Evolutionary conservation across 257 asterid species (phyloP).

Genomic region (Hygrophila difformis): DNA sequence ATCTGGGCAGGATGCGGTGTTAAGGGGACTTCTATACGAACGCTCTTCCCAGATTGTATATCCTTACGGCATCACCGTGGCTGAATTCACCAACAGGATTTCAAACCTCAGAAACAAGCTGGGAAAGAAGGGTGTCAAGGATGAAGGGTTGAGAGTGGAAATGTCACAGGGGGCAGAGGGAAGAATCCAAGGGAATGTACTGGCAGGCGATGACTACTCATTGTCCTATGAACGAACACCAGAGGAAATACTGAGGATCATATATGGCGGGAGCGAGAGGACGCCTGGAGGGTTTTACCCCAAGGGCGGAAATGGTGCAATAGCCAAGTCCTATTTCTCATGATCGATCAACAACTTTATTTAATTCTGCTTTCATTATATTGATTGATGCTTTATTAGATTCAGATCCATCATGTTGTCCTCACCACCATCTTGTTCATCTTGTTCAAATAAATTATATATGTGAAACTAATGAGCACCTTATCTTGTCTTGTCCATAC

Average conservation of each 20-base stretch:
- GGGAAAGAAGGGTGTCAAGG: slow-evolving; percentile 53
- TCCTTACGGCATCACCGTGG: slow-evolving; percentile 43
- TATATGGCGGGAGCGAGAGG: slow-evolving; percentile 50
- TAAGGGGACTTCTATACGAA: slow-evolving; percentile 40
- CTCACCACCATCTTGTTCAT: no score
- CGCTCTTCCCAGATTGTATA: slow-evolving; percentile 25
- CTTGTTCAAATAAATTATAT: no score
- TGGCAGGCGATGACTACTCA: slow-evolving; percentile 43
- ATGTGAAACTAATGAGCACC: no score
- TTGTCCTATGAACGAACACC: slow-evolving; percentile 57
- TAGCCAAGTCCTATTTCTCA: slow-evolving; percentile 52
- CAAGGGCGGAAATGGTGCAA: slow-evolving; percentile 49
- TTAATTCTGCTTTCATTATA: no score
- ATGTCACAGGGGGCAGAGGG: slow-evolving; percentile 50
- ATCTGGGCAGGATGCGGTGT: slow-evolving; percentile 67
- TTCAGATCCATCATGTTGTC: no score
- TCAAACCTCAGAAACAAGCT: slow-evolving; percentile 41
- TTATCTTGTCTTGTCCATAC: no score
- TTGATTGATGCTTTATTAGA: no score
- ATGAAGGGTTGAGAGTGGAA: slow-evolving; percentile 57
- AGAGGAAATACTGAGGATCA: slow-evolving; percentile 56
- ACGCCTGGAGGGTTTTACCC: slow-evolving; percentile 79
- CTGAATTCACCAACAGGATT: slow-evolving; percentile 39
- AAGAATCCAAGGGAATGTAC: slow-evolving; percentile 42
- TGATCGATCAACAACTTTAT: no score